phyloP scores from a whole-genome alignment of 768 basidiomycete genomes.

The Leucocoprinus birnbaumii region DNA sequence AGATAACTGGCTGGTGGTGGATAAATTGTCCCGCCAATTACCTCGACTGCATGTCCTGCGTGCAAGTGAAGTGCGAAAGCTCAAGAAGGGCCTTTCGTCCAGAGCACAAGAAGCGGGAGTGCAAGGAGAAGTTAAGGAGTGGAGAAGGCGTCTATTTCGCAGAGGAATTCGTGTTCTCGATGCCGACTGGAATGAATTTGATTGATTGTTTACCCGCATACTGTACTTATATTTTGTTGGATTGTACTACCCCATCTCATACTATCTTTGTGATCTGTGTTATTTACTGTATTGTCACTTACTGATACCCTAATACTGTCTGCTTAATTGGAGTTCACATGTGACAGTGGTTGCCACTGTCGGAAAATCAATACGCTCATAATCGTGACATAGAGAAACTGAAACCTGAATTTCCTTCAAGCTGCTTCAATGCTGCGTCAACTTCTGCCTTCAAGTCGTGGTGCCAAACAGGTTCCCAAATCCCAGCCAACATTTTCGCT shows the following conservation, averaged over 20 bases:
- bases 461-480: constrained; percentile 49
- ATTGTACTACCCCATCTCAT: not conserved
- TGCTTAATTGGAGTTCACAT: not conserved
- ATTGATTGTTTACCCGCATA: not conserved
- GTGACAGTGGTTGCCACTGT: not conserved
- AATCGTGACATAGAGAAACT: not conserved
- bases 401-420: not conserved
- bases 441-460: constrained; percentile 43
- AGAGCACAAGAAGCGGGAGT: constrained; percentile 72
- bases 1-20: constrained; percentile 56
- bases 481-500: constrained; percentile 29
- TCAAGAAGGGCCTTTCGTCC: constrained; percentile 60
- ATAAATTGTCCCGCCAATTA: constrained; percentile 50
- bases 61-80: constrained; percentile 69
- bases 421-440: constrained; percentile 23
- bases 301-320: not conserved
- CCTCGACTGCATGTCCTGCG: constrained; percentile 57
- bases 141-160: constrained; percentile 60
- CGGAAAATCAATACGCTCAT: not conserved
- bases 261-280: not conserved
- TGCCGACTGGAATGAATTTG: constrained; percentile 59
- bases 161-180: constrained; percentile 65
- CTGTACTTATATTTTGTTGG: not conserved
- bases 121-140: constrained; percentile 78
- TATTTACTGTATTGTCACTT: not conserved